phyloP scores from a whole-genome alignment of 176 grass and related monocot genomes.

The Oryza longistaminata region DNA sequence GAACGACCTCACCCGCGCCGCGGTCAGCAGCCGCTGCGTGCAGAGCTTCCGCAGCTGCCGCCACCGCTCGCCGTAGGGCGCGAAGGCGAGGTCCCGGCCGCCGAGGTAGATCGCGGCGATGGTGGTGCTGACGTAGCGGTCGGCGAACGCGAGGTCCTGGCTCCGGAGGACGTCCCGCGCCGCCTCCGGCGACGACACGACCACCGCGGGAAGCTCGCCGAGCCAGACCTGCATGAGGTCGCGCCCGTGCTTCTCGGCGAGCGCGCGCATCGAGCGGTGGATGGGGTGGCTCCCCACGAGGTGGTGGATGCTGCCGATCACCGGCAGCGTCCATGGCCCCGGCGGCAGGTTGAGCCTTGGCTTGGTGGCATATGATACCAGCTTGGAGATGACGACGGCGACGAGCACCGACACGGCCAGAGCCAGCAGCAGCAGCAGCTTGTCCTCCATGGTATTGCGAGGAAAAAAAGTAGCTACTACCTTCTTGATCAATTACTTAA shows the following conservation, averaged over 20 bases:
- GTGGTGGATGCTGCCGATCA: constrained; percentile 35
- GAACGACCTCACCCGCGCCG: constrained; percentile 21
- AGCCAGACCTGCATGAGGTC: neutral
- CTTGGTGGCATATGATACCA: neutral
- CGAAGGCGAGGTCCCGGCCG: neutral
- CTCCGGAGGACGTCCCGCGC: neutral
- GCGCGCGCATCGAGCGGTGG: neutral
- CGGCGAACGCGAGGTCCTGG: constrained; percentile 10
- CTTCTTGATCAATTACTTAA: neutral
- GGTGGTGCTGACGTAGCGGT: neutral
- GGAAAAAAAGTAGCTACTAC: neutral
- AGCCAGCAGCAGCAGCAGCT: neutral
- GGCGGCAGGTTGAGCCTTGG: neutral
- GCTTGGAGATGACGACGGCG: constrained; percentile 1
- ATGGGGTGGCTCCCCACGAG: neutral
- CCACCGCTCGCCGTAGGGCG: no score
- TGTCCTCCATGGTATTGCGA: neutral
- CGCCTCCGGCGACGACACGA: constrained; percentile 24
- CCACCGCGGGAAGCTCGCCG: constrained; percentile 30
- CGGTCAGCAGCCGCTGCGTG: constrained; percentile 23
- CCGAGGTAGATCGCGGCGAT: neutral
- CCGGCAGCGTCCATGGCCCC: constrained; percentile 20
- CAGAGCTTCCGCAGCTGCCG: neutral
- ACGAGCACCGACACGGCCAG: neutral
- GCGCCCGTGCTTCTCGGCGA: constrained; percentile 14